Evolutionary conservation across 768 basidiomycete genomes (phyloP).

Genomic region (Psilocybe subaeruginosa): DNA sequence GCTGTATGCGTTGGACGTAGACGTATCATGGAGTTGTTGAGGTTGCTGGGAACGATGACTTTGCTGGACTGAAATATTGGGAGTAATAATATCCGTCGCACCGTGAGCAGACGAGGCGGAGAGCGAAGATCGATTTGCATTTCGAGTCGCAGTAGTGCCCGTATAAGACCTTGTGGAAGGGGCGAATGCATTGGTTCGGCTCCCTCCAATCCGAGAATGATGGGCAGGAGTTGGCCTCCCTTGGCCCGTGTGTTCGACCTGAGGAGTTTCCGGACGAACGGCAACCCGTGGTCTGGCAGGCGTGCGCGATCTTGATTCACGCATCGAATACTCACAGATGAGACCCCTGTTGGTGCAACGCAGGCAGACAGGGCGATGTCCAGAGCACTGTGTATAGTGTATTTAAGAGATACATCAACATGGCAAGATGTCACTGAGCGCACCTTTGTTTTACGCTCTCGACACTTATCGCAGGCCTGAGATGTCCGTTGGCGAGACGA

Average conservation of each 20-base stretch:
- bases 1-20: background rate
- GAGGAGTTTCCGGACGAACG: background rate
- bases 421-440: slow-evolving; percentile 6
- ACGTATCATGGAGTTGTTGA: background rate
- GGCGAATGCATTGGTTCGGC: slow-evolving; percentile 21
- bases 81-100: background rate
- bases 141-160: background rate
- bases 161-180: slow-evolving; percentile 4
- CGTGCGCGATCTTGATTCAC: slow-evolving; percentile 38
- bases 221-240: slow-evolving; percentile 23
- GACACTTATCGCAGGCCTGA: slow-evolving; percentile 61
- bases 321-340: slow-evolving; percentile 50
- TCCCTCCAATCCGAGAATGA: slow-evolving; percentile 22
- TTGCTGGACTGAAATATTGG: background rate
- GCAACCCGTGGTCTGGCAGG: slow-evolving; percentile 19
- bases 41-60: background rate
- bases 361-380: slow-evolving; percentile 54
- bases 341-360: slow-evolving; percentile 54
- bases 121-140: background rate
- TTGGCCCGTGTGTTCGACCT: slow-evolving; percentile 8
- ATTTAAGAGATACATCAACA: background rate
- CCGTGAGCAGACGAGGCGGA: background rate
- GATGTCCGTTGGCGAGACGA: slow-evolving; percentile 45
- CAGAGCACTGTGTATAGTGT: slow-evolving; percentile 48
- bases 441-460: slow-evolving; percentile 62